phyloP scores from a whole-genome alignment of 139 green algal species.

The Closterium sp. region DNA sequence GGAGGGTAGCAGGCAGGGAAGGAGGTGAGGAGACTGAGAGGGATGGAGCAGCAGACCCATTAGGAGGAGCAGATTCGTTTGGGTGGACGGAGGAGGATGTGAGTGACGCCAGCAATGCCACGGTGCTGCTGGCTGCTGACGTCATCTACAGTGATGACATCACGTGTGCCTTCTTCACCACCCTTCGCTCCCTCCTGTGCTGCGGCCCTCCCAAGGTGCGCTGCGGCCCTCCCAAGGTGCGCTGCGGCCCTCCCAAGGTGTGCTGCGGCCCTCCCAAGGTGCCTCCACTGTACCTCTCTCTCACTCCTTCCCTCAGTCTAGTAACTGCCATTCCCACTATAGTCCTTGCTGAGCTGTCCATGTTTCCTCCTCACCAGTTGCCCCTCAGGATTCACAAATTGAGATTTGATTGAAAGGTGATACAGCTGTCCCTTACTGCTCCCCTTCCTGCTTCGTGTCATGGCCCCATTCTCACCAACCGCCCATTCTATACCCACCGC shows the following conservation, averaged over 20 bases:
- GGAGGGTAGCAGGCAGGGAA: not conserved
- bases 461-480: not conserved
- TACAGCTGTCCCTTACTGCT: no score
- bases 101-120: not conserved
- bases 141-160: constrained; percentile 12
- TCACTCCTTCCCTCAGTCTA: no score
- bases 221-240: no score
- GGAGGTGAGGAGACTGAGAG: not conserved
- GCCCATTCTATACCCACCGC: not conserved
- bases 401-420: no score
- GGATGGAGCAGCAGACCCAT: not conserved
- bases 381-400: no score
- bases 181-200: not conserved
- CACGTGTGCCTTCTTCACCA: not conserved
- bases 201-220: no score
- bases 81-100: not conserved
- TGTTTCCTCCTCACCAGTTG: no score
- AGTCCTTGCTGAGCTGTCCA: no score
- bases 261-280: no score
- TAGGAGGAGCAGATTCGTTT: not conserved
- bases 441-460: no score
- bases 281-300: not conserved
- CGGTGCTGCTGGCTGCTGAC: not conserved
- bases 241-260: no score
- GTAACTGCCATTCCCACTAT: no score